Percentiles rank a stretch among this genome's conserved stretches.
phyloP scores from a whole-genome alignment of 345 rosid species.

The Eucalyptus cloeziana region DNA sequence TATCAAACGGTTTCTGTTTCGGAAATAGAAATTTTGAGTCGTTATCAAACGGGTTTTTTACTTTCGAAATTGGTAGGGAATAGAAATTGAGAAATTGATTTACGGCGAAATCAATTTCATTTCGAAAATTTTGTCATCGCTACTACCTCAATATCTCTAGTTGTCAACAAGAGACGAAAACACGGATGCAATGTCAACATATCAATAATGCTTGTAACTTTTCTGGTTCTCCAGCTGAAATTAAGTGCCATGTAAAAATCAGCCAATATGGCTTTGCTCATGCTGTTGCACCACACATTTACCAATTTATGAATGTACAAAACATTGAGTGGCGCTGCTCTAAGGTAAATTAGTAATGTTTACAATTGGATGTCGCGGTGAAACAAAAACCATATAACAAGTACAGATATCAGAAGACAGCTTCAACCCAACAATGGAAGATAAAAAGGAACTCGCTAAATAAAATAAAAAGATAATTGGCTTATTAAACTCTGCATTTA shows the following conservation, averaged over 20 bases:
- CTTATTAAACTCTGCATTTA: not conserved
- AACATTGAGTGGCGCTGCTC: not conserved
- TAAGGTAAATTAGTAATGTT: not conserved
- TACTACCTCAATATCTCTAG: not conserved
- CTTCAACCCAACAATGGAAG: not conserved
- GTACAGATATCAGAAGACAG: not conserved
- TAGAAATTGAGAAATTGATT: too few relatives aligned
- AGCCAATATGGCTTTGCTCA: not conserved
- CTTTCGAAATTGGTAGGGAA: too few relatives aligned
- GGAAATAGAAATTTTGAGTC: too few relatives aligned
- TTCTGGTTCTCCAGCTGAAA: not conserved
- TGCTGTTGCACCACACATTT: not conserved
- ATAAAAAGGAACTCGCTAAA: not conserved
- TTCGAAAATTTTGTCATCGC: too few relatives aligned
- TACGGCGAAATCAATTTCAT: too few relatives aligned
- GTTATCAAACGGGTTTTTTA: too few relatives aligned
- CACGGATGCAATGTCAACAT: not conserved
- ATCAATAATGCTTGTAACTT: not conserved
- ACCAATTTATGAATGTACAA: not conserved
- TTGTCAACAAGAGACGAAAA: not conserved
- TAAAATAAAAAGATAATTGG: not conserved
- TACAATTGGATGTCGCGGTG: not conserved
- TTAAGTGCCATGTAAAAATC: not conserved
- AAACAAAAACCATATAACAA: not conserved
- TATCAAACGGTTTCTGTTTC: too few relatives aligned